phyloP scores from a whole-genome alignment of 352 stramenopile genomes.

The Thalassiosira livingstoniorum region DNA sequence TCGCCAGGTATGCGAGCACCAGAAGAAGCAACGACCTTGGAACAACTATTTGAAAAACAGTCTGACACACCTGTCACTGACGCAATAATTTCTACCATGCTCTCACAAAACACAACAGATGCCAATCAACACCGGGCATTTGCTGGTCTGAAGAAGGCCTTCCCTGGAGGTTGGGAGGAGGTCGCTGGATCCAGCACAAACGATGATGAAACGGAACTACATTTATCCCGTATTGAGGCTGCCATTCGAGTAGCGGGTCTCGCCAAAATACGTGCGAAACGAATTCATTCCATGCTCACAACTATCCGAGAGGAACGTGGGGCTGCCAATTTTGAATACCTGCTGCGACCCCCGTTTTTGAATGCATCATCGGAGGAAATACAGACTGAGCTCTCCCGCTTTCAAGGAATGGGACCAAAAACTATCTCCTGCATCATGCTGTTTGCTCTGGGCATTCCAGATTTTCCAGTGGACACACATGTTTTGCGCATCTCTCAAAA shows the following conservation, averaged over 20 bases:
- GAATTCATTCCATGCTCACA: slow-evolving; percentile 72
- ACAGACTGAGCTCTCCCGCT: slow-evolving; percentile 70
- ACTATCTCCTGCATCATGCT: slow-evolving; percentile 84
- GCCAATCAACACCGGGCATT: slow-evolving; percentile 75
- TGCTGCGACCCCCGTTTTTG: slow-evolving; percentile 65
- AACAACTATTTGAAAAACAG: slow-evolving; percentile 38
- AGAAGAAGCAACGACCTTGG: slow-evolving; percentile 11
- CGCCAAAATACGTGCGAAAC: slow-evolving; percentile 68
- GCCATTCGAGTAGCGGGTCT: slow-evolving; percentile 75
- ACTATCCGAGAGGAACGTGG: slow-evolving; percentile 64
- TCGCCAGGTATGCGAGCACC: no score
- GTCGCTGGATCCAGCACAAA: no score
- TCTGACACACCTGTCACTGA: slow-evolving; percentile 65
- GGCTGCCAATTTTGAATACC: slow-evolving; percentile 74
- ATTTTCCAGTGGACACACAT: slow-evolving; percentile 86
- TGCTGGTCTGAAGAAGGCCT: slow-evolving; percentile 67
- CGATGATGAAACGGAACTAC: slow-evolving; percentile 27
- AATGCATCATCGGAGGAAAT: slow-evolving; percentile 63
- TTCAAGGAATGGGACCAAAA: slow-evolving; percentile 83
- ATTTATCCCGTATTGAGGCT: slow-evolving; percentile 61
- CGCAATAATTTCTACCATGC: slow-evolving; percentile 78
- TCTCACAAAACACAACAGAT: slow-evolving; percentile 84
- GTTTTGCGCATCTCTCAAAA: slow-evolving; percentile 76
- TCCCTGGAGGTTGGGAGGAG: slow-evolving; percentile 75
- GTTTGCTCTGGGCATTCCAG: slow-evolving; percentile 72